A percentile compares a stretch with the other conserved stretches of the same genome.
phyloP scores from a whole-genome alignment of 2,329 filamentous ascomycete species.

The Pseudogymnoascus sp. region DNA sequence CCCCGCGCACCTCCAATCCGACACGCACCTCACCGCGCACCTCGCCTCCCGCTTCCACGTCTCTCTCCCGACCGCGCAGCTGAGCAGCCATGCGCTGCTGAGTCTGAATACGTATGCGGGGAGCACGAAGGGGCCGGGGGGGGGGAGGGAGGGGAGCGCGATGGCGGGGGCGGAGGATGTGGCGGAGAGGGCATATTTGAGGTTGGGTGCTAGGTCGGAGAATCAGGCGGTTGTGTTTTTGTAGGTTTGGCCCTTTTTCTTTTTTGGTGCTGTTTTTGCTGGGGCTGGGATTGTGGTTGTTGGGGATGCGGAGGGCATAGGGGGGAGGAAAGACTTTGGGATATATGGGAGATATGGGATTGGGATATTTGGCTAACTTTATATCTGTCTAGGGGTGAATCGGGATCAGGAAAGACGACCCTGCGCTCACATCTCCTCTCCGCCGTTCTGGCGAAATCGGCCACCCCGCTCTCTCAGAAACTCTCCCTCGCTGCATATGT shows the following conservation, averaged over 20 bases:
- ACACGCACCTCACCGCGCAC: slow-evolving; percentile 72
- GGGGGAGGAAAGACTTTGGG: background rate
- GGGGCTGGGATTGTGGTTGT: background rate
- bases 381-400: slow-evolving; percentile 65
- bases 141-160: slow-evolving; percentile 82
- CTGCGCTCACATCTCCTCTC: slow-evolving; percentile 82
- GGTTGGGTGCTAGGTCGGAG: slow-evolving; percentile 80
- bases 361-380: slow-evolving; percentile 18
- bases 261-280: slow-evolving; percentile 11
- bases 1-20: slow-evolving; percentile 72
- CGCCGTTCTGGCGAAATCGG: slow-evolving; percentile 78
- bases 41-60: slow-evolving; percentile 88
- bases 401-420: slow-evolving; percentile 92
- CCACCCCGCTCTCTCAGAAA: slow-evolving; percentile 87
- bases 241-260: slow-evolving; percentile 47
- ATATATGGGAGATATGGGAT: background rate
- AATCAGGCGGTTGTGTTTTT: slow-evolving; percentile 90
- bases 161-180: slow-evolving; percentile 90
- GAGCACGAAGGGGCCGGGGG: slow-evolving; percentile 81
- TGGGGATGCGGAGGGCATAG: background rate
- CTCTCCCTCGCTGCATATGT: slow-evolving; percentile 89
- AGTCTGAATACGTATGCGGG: slow-evolving; percentile 92
- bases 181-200: slow-evolving; percentile 74
- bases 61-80: slow-evolving; percentile 73
- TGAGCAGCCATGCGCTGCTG: slow-evolving; percentile 88